phyloP scores from a whole-genome alignment of 2,329 filamentous ascomycete species.

The Parastagonospora avenae region DNA sequence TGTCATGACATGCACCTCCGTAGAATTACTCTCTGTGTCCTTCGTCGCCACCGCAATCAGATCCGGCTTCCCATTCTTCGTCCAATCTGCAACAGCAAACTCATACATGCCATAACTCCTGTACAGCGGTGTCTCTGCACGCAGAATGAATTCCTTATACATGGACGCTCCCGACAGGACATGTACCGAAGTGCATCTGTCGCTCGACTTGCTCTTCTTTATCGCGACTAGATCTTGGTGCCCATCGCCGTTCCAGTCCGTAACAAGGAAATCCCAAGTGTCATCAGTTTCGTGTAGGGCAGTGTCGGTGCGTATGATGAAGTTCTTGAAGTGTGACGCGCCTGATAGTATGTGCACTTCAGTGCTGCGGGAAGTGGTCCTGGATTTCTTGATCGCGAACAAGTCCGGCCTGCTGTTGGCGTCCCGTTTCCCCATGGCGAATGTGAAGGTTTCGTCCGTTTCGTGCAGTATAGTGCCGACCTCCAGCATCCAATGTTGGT shows the following conservation, averaged over 20 bases:
- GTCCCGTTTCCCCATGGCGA: conserved; percentile 7
- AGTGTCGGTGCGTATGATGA: neutral
- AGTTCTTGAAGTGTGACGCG: neutral
- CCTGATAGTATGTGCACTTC: conserved; percentile 5
- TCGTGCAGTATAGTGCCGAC: conserved; percentile 7
- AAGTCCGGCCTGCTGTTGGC: conserved; percentile 7
- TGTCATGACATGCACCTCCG: conserved; percentile 6
- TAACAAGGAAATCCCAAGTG: neutral
- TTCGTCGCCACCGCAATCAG: conserved; percentile 4
- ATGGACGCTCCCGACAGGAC: conserved; percentile 1
- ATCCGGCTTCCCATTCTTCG: conserved; percentile 1
- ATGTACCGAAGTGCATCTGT: neutral
- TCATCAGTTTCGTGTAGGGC: neutral
- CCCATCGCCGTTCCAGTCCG: conserved; percentile 5
- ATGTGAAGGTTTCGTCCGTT: conserved; percentile 8
- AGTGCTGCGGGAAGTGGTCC: conserved; percentile 5
- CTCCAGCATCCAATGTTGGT: conserved; percentile 4
- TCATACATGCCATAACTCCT: neutral
- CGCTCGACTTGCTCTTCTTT: conserved; percentile 1
- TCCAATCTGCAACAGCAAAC: conserved; percentile 4
- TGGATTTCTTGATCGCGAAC: conserved; percentile 11
- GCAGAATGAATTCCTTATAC: conserved; percentile 1
- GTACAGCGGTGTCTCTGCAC: neutral
- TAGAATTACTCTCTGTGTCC: neutral
- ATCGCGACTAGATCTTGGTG: conserved; percentile 1